Conservation (phyloP, 2,329 filamentous ascomycete genomes). For the Phaeosphaeria sp. region DNA sequence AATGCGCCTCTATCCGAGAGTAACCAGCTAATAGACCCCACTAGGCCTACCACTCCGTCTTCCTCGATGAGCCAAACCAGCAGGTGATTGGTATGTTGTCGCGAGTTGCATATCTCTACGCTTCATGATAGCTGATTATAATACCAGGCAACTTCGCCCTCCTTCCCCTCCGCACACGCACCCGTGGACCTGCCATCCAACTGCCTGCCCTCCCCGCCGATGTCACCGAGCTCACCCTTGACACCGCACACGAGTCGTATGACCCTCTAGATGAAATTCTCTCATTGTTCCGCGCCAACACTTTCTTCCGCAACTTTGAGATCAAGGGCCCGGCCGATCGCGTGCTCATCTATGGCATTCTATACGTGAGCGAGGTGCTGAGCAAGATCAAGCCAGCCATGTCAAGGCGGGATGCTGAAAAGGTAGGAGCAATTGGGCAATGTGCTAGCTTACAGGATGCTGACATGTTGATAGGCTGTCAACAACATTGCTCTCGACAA, state of each 20-base stretch:
- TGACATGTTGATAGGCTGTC: conserved; percentile 65
- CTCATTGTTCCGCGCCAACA: conserved; percentile 93
- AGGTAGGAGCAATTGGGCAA: conserved; percentile 50
- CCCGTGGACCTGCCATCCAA: conserved; percentile 91
- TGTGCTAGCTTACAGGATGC: conserved; percentile 43
- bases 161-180: conserved; percentile 91
- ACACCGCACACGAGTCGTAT: conserved; percentile 90
- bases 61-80: conserved; percentile 78
- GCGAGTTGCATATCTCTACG: not conserved
- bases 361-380: conserved; percentile 91
- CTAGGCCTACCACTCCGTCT: conserved; percentile 97
- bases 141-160: conserved; percentile 85
- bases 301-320: conserved; percentile 99
- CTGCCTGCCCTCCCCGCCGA: conserved; percentile 65
- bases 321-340: conserved; percentile 96
- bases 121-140: not conserved
- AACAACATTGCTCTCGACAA: conserved; percentile 89
- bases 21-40: conserved; percentile 19
- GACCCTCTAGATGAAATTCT: conserved; percentile 96
- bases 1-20: not conserved
- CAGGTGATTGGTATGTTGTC: conserved; percentile 63
- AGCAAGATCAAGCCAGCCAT: conserved; percentile 82
- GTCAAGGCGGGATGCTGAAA: conserved; percentile 69
- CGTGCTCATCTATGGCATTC: conserved; percentile 93
- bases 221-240: conserved; percentile 64